A percentile compares a stretch with the other conserved stretches of the same genome.
Conservation (phyloP, 2,329 filamentous ascomycete species). For the Tricladium varicosporioides region DNA sequence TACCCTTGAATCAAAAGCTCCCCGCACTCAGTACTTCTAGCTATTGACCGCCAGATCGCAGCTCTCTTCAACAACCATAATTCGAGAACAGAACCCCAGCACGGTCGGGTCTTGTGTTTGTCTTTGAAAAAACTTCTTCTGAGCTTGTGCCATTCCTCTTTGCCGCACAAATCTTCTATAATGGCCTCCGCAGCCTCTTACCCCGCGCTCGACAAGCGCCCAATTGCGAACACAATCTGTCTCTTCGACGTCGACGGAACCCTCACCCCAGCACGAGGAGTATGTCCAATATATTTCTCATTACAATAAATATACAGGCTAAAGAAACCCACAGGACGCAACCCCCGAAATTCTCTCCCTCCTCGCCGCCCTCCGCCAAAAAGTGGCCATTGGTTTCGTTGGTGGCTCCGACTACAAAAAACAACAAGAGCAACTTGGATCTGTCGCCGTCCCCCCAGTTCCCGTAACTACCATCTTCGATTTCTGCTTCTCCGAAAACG, state of each 20-base stretch:
- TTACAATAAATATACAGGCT: not conserved
- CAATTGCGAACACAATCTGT: conserved; percentile 87
- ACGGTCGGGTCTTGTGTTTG: not conserved
- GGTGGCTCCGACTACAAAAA: conserved; percentile 90
- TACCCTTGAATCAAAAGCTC: not conserved
- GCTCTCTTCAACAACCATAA: not conserved
- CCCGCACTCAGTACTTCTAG: not conserved
- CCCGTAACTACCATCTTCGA: conserved; percentile 86
- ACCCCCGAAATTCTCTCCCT: conserved; percentile 80
- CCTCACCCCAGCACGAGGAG: conserved; percentile 76
- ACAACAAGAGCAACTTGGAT: conserved; percentile 93
- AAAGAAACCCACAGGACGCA: conserved; percentile 48
- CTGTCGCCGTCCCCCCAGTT: conserved; percentile 62
- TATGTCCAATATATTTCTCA: conserved; percentile 40
- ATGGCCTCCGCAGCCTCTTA: conserved; percentile 20
- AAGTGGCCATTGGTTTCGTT: conserved; percentile 87
- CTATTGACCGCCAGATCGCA: not conserved
- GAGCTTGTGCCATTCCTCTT: too few species aligned
- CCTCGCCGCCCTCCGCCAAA: conserved; percentile 77
- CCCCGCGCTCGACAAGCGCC: conserved; percentile 77
- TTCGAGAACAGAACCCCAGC: not conserved
- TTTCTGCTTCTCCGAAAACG: conserved; percentile 97
- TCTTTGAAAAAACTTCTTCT: too few species aligned
- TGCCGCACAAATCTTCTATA: not conserved
- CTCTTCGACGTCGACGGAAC: conserved; percentile 97